Conservation (phyloP, 192 early-diverging fungal genomes). For the Coemansia sp. region DNA sequence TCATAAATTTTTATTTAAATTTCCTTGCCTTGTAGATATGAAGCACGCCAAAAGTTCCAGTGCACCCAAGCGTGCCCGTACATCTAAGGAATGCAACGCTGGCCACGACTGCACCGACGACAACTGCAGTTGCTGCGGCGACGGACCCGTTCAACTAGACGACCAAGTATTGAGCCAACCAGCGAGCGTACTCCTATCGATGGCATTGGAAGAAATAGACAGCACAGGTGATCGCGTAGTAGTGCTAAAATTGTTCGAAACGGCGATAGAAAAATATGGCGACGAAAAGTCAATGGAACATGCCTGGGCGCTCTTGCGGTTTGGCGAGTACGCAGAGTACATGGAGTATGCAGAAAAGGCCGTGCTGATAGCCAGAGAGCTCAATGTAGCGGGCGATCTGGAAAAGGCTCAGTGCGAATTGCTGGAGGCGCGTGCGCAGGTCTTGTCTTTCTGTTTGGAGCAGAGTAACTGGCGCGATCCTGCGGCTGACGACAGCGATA, state of each 20-base stretch:
- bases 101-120: conserved; percentile 58
- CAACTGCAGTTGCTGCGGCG: conserved; percentile 63
- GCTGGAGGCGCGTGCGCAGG: conserved; percentile 27
- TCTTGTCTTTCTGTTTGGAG: conserved; percentile 30
- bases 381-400: background rate
- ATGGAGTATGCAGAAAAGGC: conserved; percentile 26
- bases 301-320: conserved; percentile 31
- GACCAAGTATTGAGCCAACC: conserved; percentile 21
- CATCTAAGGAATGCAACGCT: background rate
- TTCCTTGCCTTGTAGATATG: background rate
- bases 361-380: conserved; percentile 3
- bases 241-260: conserved; percentile 61
- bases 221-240: conserved; percentile 32
- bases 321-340: conserved; percentile 37
- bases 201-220: conserved; percentile 50
- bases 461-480: conserved; percentile 37
- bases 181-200: conserved; percentile 55
- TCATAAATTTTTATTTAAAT: too few species aligned
- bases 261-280: conserved; percentile 59
- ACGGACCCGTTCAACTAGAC: conserved; percentile 56
- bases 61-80: conserved; percentile 4
- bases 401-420: conserved; percentile 7
- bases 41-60: background rate
- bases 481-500: conserved; percentile 11
- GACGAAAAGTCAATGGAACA: conserved; percentile 22